Evolutionary conservation across 208 protist species (phyloP).

Genomic region (Crithidia sp.): DNA sequence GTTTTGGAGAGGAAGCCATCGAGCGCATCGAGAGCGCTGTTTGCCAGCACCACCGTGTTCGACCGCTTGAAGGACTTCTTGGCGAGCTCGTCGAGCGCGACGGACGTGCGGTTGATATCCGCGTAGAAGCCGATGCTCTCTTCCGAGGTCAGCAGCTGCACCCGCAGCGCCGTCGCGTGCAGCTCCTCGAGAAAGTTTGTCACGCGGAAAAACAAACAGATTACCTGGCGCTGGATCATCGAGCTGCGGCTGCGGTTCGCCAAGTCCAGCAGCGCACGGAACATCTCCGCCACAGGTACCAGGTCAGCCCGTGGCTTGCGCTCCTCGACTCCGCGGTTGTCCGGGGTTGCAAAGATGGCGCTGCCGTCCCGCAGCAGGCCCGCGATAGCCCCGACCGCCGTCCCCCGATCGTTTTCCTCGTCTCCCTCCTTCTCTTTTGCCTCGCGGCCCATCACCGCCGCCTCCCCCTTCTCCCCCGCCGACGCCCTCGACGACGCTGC

Average conservation of each 20-base stretch:
- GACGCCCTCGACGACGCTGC: neutral
- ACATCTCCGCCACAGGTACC: conserved; percentile 29
- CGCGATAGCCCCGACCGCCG: neutral
- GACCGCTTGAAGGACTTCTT: conserved; percentile 39
- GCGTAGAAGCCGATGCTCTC: conserved; percentile 47
- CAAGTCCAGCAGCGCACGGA: conserved; percentile 39
- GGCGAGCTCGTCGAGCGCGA: conserved; percentile 23
- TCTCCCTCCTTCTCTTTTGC: conserved; percentile 6
- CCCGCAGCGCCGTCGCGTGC: conserved; percentile 29
- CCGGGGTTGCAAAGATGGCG: neutral
- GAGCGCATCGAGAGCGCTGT: conserved; percentile 33
- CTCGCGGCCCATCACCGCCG: neutral
- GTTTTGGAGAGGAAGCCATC: conserved; percentile 31
- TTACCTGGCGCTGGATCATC: conserved; percentile 36
- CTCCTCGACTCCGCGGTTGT: neutral
- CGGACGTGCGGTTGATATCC: conserved; percentile 33
- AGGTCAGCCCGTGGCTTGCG: conserved; percentile 12
- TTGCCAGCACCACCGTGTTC: conserved; percentile 39
- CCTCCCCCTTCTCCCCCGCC: neutral
- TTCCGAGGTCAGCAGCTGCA: conserved; percentile 55
- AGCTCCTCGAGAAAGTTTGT: conserved; percentile 48
- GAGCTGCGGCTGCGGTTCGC: conserved; percentile 35
- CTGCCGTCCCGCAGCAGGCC: neutral
- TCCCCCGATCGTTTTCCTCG: neutral
- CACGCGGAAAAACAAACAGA: conserved; percentile 45